These are phyloP conservation scores for Geopyxis carbonaria DNA, from an alignment of 495 filamentous ascomycete genomes.

Conservation along the genomic window DNA sequence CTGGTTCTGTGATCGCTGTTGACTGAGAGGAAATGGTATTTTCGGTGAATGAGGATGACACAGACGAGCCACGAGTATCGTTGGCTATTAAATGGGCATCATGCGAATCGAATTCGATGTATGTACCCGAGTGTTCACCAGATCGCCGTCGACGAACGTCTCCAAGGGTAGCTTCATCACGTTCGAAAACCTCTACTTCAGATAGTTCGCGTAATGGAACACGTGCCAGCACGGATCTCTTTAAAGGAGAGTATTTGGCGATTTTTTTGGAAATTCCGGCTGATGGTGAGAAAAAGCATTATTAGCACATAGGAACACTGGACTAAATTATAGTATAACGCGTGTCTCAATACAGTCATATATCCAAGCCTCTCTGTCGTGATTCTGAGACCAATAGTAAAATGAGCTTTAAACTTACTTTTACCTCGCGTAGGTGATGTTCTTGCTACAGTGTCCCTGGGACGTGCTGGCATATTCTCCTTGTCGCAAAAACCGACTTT, in stretches of 20 bases:
- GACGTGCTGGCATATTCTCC: slow-evolving; percentile 18
- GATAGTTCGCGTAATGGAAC: slow-evolving; percentile 21
- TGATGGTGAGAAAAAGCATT: slow-evolving; percentile 1
- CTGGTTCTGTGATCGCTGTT: slow-evolving; percentile 8
- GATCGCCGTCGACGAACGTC: slow-evolving; percentile 23
- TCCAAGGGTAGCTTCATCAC: slow-evolving; percentile 25
- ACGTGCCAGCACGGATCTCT: slow-evolving; percentile 14
- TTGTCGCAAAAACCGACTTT: slow-evolving; percentile 12
- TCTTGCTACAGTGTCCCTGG: background rate
- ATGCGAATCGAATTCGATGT: slow-evolving; percentile 19
- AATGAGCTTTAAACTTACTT: too few relatives aligned
- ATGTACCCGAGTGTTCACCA: slow-evolving; percentile 18
- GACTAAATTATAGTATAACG: too few relatives aligned
- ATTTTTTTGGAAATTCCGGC: slow-evolving; percentile 18
- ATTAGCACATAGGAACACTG: too few relatives aligned
- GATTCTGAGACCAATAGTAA: too few relatives aligned
- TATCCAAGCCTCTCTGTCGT: too few relatives aligned
- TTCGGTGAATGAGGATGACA: slow-evolving; percentile 5
- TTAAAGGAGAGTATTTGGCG: slow-evolving; percentile 13
- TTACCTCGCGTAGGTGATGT: slow-evolving; percentile 7
- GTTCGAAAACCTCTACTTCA: slow-evolving; percentile 22
- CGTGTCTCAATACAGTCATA: too few relatives aligned
- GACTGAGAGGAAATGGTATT: slow-evolving; percentile 3
- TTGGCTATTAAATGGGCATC: slow-evolving; percentile 7
- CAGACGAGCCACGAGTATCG: slow-evolving; percentile 4